Conservation (phyloP, 495 filamentous ascomycete genomes). For the Parmelia sp. region DNA sequence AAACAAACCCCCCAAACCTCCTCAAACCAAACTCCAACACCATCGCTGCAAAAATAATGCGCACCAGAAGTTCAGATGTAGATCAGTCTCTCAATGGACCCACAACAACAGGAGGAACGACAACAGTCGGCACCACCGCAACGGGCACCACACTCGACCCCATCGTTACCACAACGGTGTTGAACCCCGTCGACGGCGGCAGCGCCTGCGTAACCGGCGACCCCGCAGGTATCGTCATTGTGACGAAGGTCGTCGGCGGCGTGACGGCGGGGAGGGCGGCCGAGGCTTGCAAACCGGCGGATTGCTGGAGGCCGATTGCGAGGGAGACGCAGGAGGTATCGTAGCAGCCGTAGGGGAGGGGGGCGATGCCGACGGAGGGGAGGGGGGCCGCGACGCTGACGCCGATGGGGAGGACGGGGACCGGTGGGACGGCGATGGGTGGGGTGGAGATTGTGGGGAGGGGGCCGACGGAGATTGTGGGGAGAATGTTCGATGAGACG, state of each 20-base stretch:
- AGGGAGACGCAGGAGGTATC: background rate
- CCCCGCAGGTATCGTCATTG: background rate
- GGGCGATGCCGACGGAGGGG: background rate
- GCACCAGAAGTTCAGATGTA: too few relatives aligned
- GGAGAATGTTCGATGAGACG: background rate
- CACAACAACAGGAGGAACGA: too few relatives aligned
- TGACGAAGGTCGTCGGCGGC: background rate
- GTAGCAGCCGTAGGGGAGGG: background rate
- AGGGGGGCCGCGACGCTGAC: background rate
- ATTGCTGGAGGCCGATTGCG: background rate
- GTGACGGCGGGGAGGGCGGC: background rate
- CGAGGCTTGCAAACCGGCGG: background rate
- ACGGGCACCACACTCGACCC: too few relatives aligned
- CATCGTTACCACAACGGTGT: too few relatives aligned
- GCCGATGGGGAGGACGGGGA: background rate
- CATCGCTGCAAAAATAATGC: too few relatives aligned
- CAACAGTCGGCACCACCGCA: too few relatives aligned
- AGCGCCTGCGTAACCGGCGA: too few relatives aligned
- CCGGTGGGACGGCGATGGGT: background rate
- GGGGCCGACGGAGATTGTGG: background rate
- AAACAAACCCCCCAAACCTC: too few relatives aligned
- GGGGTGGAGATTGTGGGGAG: background rate
- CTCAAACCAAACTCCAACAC: too few relatives aligned
- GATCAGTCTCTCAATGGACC: too few relatives aligned
- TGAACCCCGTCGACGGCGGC: too few relatives aligned